Base-by-base conservation (phyloP, 441 rosid genomes). In the Erodium texanum region DNA sequence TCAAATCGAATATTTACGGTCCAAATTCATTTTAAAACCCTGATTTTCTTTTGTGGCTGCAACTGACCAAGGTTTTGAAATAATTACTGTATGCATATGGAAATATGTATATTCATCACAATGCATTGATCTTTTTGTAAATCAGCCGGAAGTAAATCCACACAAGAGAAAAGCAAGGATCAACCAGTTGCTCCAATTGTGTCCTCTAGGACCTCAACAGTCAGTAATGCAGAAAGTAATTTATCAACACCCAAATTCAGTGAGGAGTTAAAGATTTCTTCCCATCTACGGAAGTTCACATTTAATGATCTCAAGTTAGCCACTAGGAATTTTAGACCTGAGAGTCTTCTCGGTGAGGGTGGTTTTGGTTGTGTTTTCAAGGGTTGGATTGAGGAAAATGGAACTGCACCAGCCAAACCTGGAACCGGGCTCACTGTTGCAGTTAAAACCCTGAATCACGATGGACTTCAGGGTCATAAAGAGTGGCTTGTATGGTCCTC, bases 381-480 rank as follows among this genome's bases (percentile, higher is more conserved):
- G 12, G 62, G 62, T 7, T 56, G 62, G 62, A 20, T 56, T 20
- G 24, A 79, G 67, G 83, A 82, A 71, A 82, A 79, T 52, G 83
- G 85, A 76, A 82, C 85, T 65, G 85, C 83, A 29, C 82, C 85
- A 63, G 85, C 80, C 69, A 82, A 79, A 79, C 83, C 85, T 2
- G 85, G 85, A 19, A 82, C 83, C 24, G 85, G 85, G 41, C 83
- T 82, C 34, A 82, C 85, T 22, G 85, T 82, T 69, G 85, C 85
- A 0, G 83, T 82, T 58, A 82, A 82, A 66, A 82, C 82, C 43
- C 85, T 82, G 65, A 80, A 82, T 63, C 85, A 77, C 34, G 83
- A 82, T 67, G 85, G 85, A 41, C 83, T 82, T 62, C 85, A 82
- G 80, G 85, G 85, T 67, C 85, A 82, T 64, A 79, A 82, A 70